Evolutionary conservation across 768 basidiomycete species (phyloP).

Genomic region (Kwoniella dejecticola): DNA sequence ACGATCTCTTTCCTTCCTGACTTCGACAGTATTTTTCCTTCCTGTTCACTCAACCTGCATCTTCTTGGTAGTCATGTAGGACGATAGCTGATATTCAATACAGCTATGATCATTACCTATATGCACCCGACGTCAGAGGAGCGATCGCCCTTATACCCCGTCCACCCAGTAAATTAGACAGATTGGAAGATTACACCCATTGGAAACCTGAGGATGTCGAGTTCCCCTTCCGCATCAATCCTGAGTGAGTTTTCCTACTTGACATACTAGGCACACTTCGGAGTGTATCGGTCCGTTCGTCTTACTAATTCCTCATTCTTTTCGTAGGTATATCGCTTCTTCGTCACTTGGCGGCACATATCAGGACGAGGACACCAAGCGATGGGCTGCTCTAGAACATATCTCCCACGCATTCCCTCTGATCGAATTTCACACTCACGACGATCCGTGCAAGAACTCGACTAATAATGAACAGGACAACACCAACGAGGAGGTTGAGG

Average conservation of each 20-base stretch:
- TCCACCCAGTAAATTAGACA: slow-evolving; percentile 12
- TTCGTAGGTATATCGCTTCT: background rate
- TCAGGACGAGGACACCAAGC: background rate
- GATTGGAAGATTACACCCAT: slow-evolving; percentile 21
- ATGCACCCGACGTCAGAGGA: slow-evolving; percentile 14
- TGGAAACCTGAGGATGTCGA: slow-evolving; percentile 17
- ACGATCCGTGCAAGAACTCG: slow-evolving; percentile 6
- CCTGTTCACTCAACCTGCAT: too few relatives aligned
- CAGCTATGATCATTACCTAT: slow-evolving; percentile 32
- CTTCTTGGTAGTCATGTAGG: too few relatives aligned
- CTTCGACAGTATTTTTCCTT: too few relatives aligned
- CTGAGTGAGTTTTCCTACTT: slow-evolving; percentile 4
- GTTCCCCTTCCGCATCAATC: background rate
- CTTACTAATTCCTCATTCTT: background rate
- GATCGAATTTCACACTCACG: slow-evolving; percentile 22
- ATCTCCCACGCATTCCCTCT: slow-evolving; percentile 13
- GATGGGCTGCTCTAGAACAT: slow-evolving; percentile 17
- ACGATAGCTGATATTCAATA: too few relatives aligned
- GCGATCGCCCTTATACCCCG: slow-evolving; percentile 21
- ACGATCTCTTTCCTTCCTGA: too few relatives aligned
- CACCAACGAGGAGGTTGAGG: slow-evolving; percentile 21
- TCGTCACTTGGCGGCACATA: background rate
- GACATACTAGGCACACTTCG: too few relatives aligned
- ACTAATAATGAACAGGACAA: background rate
- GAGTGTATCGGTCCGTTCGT: too few relatives aligned